Percentiles rank a stretch among this genome's conserved stretches.
Conservation (phyloP, 805 yeast species). For the Tetrapisispora nanseiensis region DNA sequence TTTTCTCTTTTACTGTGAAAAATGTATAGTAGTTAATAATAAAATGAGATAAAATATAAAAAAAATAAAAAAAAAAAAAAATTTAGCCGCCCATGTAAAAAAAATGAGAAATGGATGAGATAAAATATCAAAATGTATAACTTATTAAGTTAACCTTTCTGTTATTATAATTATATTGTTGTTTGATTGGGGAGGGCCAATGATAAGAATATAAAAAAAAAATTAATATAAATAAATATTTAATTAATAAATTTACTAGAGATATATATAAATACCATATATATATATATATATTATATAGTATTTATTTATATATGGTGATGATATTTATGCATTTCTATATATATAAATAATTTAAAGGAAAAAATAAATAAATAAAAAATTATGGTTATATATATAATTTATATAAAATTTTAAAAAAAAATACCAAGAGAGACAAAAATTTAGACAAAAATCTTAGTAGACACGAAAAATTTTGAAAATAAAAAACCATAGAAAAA, state of each 20-base stretch:
- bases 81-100: conserved; percentile 1
- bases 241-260: too few relatives aligned
- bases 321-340: background rate
- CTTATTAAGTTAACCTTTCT: too few relatives aligned
- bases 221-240: too few relatives aligned
- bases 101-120: background rate
- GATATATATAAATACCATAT: too few relatives aligned
- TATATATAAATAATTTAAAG: background rate
- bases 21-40: too few relatives aligned
- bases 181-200: too few relatives aligned
- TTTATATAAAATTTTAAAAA: background rate
- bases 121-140: too few relatives aligned
- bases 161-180: too few relatives aligned
- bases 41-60: background rate
- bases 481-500: background rate
- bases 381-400: background rate
- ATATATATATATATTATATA: too few relatives aligned
- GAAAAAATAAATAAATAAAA: background rate
- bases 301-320: too few relatives aligned
- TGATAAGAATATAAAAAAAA: too few relatives aligned
- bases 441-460: background rate
- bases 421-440: background rate
- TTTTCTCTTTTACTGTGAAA: too few relatives aligned
- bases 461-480: background rate
- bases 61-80: background rate